Evolutionary conservation across 1,284 basidiomycete species (phyloP), one percentile per base, ranked within the genome.

Genomic region (Mrakiaceae sp.): DNA sequence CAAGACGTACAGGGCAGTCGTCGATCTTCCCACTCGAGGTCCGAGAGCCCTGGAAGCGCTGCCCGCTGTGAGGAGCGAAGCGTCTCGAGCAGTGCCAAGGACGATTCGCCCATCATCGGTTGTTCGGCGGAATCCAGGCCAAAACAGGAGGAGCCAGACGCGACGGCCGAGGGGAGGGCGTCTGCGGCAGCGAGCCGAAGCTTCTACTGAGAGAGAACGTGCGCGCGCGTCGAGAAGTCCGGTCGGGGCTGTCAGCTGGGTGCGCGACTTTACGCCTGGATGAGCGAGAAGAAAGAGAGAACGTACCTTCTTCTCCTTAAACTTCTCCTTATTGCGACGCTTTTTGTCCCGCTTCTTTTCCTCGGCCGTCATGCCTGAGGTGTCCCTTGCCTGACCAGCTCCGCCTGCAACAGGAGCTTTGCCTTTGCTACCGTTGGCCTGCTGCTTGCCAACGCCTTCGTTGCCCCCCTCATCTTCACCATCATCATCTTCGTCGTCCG

Each of bases 261-360:
- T 42, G 27, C 1, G 51, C 51, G 51, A 16, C 12, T 7, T 10
- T 10, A 16, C 12, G 51, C 12, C 12, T 10, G 51, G 51, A 16
- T 12, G 51, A 27, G 43, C 5, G 57, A 58, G 39, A n/a, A 47
- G 44, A 44, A 46, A 16, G 47, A 40, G 5, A 39, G 7, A 40
- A 46, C 64, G 50, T 42, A 66, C 65, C 65, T 63, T 66, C 57
- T 66, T 66, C 62, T 66, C 65, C 65, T 66, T 66, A 40, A 66
- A 50, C 62, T 66, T 66, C 54, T 66, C 65, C 58, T 66, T 66
- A 43, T 66, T 66, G 27, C 57, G 49, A 16, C 58, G 52, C 58
- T 66, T 66, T 47, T 63, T 58, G 49, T 66, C 65, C 58, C 63
- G 63, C 61, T 66, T 66, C 42, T 53, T 53, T 58, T 66, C 65